Base-by-base conservation (phyloP, 2,329 filamentous ascomycete genomes). In the Nigrospora sphaerica region DNA sequence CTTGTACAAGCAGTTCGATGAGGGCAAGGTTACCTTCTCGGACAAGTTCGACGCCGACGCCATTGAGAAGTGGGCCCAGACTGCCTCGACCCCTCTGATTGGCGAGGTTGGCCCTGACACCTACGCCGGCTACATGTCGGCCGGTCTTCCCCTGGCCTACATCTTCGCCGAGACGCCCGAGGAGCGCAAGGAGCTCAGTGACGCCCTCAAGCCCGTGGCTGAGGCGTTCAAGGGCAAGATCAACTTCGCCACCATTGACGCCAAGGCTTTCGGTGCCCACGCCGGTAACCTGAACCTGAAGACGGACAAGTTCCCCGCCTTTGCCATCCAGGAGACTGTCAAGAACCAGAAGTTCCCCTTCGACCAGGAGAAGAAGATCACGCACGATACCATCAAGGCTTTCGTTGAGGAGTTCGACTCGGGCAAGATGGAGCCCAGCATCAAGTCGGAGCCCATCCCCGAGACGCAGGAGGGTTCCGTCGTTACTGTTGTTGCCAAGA, bases 321-420 rank as follows among this genome's bases (percentile, higher is more conserved):
- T 98, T 71, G 93, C 91, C 63, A 97, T 98, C 68, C 93, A 98
- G 74, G 88, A 96, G 66, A 89, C 85, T 46, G 77, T 79, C 67
- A 95, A 95, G 81, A 96, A 96, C 80, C 82, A 87, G 72, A 98
- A 98, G 78, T 98, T 86, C 78, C 93, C 93, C 62, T 96, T 83
- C 66, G 87, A 93, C 70, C 86, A 92, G 71, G 80, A 84, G 57
- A 82, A 85, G 73, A 81, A 88, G 69, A 80, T 98, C 60, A 86
- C 80, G 56, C 72, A 78, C 58, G 75, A 78, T 37, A 73, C 78
- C 54, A 85, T 98, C 62, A 80, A 78, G 67, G 73, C 82, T 57
- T 98, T 97, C 66, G 86, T 96, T 49, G 80, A 93, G 55, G 82
- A 93, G 57, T 96, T 91, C 66, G 73, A 83, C 49, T 78, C 80